phyloP scores from a whole-genome alignment of 176 grass and related monocot genomes.

The Urochloa ruziziensis region DNA sequence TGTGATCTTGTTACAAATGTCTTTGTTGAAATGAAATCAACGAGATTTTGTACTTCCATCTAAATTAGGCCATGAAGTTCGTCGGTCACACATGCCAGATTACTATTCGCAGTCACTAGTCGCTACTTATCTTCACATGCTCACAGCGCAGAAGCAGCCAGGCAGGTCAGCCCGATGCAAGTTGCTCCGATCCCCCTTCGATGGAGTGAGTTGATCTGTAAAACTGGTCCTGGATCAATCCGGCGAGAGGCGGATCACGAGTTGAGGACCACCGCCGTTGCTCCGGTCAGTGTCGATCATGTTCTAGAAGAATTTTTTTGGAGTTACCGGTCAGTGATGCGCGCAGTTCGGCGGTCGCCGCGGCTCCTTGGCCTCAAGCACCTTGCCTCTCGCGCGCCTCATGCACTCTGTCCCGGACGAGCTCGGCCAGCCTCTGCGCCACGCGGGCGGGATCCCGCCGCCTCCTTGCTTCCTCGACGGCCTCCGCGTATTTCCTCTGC shows the following conservation, averaged over 20 bases:
- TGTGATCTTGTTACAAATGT: neutral
- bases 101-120: neutral
- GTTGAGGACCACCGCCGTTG: neutral
- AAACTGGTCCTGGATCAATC: neutral
- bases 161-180: neutral
- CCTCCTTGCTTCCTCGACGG: no score
- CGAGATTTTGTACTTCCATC: no score
- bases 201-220: neutral
- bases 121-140: no score
- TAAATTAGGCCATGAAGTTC: neutral
- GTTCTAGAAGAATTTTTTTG: neutral
- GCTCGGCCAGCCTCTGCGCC: no score
- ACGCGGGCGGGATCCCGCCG: no score
- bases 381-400: neutral
- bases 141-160: no score
- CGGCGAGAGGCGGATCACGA: neutral
- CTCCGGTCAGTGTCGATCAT: neutral
- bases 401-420: neutral
- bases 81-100: neutral
- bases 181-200: neutral
- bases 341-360: no score
- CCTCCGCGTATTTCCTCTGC: no score
- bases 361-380: neutral
- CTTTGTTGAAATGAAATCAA: no score
- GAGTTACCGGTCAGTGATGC: no score